Percentiles rank a stretch among this genome's conserved stretches.
Conservation (phyloP, 2,329 filamentous ascomycete species). For the Tolypocladium paradoxum region DNA sequence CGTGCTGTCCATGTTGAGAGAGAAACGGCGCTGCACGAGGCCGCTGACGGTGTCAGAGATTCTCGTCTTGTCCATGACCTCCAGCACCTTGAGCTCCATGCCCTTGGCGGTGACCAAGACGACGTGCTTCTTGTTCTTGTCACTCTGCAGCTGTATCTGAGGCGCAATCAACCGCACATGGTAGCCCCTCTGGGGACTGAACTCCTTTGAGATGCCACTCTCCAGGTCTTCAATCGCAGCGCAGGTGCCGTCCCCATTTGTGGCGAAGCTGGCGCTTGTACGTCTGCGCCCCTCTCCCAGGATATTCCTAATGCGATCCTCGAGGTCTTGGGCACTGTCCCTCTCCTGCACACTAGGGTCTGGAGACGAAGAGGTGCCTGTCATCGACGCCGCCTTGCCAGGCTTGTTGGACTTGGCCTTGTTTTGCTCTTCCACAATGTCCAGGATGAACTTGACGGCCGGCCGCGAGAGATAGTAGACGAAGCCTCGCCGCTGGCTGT, state of each 20-base stretch:
- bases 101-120: constrained; percentile 93
- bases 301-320: constrained; percentile 78
- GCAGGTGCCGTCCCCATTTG: constrained; percentile 20
- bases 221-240: constrained; percentile 50
- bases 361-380: constrained; percentile 22
- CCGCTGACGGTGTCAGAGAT: constrained; percentile 90
- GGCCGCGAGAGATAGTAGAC: constrained; percentile 95
- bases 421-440: constrained; percentile 90
- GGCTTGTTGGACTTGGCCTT: constrained; percentile 47
- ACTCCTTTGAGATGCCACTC: constrained; percentile 75
- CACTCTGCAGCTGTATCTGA: constrained; percentile 95
- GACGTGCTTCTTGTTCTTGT: constrained; percentile 96
- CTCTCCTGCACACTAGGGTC: constrained; percentile 37
- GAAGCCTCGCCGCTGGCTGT: constrained; percentile 88
- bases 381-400: constrained; percentile 15
- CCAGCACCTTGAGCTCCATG: constrained; percentile 95
- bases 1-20: constrained; percentile 91
- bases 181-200: constrained; percentile 85
- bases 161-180: constrained; percentile 91
- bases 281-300: constrained; percentile 76
- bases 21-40: constrained; percentile 86
- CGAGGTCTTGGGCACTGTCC: constrained; percentile 51
- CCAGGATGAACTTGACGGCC: constrained; percentile 94
- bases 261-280: constrained; percentile 34
- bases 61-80: constrained; percentile 94